These are phyloP conservation scores for Erodium maritimum DNA, from an alignment of 345 rosid genomes.

Conservation along the genomic window DNA sequence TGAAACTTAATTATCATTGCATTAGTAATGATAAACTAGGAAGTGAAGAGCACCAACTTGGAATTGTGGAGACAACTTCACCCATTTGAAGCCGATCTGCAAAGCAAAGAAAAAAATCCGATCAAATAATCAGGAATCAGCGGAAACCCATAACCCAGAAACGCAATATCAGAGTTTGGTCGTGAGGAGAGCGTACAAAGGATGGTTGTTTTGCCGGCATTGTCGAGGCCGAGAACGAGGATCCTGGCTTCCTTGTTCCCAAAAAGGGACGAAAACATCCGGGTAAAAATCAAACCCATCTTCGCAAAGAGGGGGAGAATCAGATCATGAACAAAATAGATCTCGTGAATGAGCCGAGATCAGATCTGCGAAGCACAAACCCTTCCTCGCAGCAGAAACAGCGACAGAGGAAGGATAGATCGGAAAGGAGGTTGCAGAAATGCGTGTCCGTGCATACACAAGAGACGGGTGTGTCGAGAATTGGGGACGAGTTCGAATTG, in stretches of 20 bases:
- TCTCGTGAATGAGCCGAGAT: no score
- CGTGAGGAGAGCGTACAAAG: conserved; percentile 34
- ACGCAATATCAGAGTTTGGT: background rate
- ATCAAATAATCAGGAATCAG: background rate
- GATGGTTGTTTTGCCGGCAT: conserved; percentile 86
- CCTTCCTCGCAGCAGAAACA: no score
- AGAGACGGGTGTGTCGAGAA: no score
- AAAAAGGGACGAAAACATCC: conserved; percentile 65
- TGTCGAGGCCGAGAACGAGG: conserved; percentile 87
- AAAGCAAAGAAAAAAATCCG: conserved; percentile 7
- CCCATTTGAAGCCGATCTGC: conserved; percentile 99
- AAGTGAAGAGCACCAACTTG: conserved; percentile 55
- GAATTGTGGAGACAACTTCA: conserved; percentile 94
- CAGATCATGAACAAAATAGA: background rate
- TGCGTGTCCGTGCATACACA: no score
- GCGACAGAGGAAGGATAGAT: no score
- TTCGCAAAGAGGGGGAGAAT: background rate
- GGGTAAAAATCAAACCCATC: conserved; percentile 70
- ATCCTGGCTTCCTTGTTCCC: conserved; percentile 78
- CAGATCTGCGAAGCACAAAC: no score
- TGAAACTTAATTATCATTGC: background rate
- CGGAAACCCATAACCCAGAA: conserved; percentile 11
- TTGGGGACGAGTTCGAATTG: no score
- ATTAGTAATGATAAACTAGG: no score
- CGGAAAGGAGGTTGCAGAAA: no score